Conservation (phyloP, 805 yeast genomes). For the Candida khao-thaluensis region DNA sequence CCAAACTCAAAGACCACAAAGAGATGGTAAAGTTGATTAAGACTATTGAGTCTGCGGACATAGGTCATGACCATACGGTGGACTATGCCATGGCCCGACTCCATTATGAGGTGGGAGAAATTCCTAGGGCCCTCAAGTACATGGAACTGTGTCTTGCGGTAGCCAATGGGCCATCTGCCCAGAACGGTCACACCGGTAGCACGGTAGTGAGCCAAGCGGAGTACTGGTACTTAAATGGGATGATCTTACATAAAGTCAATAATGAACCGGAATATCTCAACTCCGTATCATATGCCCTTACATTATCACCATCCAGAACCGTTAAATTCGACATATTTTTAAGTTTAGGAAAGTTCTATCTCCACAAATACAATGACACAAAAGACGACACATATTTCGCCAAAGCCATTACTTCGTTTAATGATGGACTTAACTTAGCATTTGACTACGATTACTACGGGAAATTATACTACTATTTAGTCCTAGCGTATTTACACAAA, state of each 20-base stretch:
- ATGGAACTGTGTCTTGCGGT: slow-evolving; percentile 2
- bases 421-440: background rate
- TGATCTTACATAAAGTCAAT: slow-evolving; percentile 2
- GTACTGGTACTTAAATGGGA: slow-evolving; percentile 6
- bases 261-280: slow-evolving; percentile 8
- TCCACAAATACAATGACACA: background rate
- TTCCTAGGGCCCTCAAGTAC: background rate
- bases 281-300: slow-evolving; percentile 1
- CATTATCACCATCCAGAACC: background rate
- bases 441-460: slow-evolving; percentile 3
- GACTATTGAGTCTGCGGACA: background rate
- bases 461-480: slow-evolving; percentile 9
- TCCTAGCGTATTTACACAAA: slow-evolving; percentile 6
- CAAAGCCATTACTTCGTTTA: background rate
- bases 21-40: slow-evolving; percentile 1
- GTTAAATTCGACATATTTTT: slow-evolving; percentile 6
- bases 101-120: slow-evolving; percentile 1
- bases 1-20: background rate
- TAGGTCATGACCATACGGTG: background rate
- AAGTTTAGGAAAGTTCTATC: slow-evolving; percentile 5
- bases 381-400: background rate
- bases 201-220: no score
- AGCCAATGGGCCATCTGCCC: no score
- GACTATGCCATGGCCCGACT: background rate
- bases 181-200: no score